Conservation (phyloP, 1,284 basidiomycete genomes). For the Ceratobasidium sp. region DNA sequence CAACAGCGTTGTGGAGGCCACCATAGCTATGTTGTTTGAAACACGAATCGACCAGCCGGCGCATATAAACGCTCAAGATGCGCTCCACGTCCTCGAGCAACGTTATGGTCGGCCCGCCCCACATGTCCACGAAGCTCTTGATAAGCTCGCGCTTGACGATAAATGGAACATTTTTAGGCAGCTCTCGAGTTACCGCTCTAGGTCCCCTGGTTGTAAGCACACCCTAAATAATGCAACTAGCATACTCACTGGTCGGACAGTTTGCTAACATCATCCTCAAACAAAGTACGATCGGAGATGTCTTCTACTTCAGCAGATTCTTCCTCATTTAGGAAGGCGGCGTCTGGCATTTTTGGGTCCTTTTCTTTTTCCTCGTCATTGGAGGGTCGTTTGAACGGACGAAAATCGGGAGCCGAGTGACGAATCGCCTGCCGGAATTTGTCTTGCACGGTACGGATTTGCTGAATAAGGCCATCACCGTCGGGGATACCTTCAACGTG, state of each 20-base stretch:
- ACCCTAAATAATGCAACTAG: not conserved
- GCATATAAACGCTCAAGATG: conserved; percentile 61
- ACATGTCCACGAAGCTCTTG: conserved; percentile 55
- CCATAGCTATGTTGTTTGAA: conserved; percentile 70
- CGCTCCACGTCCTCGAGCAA: conserved; percentile 65
- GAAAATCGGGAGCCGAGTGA: conserved; percentile 47
- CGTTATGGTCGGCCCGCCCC: conserved; percentile 61
- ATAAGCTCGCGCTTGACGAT: conserved; percentile 54
- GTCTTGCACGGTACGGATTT: conserved; percentile 29
- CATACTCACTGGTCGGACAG: conserved; percentile 57
- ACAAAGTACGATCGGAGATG: conserved; percentile 46
- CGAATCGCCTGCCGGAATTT: conserved; percentile 41
- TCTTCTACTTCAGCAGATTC: conserved; percentile 14
- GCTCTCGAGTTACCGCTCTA: conserved; percentile 57
- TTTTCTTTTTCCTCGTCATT: conserved; percentile 41
- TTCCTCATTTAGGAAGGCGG: conserved; percentile 29
- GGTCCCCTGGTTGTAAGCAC: not conserved
- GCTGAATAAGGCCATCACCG: conserved; percentile 43
- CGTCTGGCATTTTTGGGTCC: not conserved
- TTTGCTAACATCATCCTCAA: conserved; percentile 56
- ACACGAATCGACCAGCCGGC: conserved; percentile 61
- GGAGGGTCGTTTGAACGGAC: conserved; percentile 40
- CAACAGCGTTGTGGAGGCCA: conserved; percentile 65
- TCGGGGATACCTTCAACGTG: conserved; percentile 49
- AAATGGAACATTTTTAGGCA: conserved; percentile 58